A percentile compares a stretch with the other conserved stretches of the same genome.
Conservation (phyloP, 257 asterid species). For the Gentiana straminea region DNA sequence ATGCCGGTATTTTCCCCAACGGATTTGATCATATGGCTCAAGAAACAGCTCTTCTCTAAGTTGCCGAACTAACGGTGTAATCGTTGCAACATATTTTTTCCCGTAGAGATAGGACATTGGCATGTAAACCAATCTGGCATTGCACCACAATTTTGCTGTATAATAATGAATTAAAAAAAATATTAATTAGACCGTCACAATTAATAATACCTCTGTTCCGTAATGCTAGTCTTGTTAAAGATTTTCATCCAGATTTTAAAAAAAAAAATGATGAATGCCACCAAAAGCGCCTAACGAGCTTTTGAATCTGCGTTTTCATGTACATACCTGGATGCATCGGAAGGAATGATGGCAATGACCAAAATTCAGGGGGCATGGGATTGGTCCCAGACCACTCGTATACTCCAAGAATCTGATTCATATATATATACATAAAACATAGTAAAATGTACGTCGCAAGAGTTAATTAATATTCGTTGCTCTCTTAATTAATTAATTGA, state of each 20-base stretch:
- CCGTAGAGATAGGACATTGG: background rate
- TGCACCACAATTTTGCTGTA: too few species aligned
- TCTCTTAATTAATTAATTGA: too few species aligned
- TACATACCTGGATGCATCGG: slow-evolving; percentile 19
- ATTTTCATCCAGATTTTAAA: background rate
- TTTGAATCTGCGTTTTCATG: background rate
- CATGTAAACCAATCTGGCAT: too few species aligned
- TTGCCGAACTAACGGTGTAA: background rate
- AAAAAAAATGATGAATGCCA: background rate
- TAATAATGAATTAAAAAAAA: too few species aligned
- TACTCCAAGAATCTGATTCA: background rate
- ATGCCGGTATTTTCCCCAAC: background rate
- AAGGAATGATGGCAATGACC: slow-evolving; percentile 17
- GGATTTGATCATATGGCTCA: background rate
- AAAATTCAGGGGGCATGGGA: slow-evolving; percentile 20
- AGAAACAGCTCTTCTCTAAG: background rate
- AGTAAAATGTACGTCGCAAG: background rate
- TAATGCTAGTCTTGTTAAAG: background rate
- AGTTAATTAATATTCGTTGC: background rate
- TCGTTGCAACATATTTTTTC: background rate
- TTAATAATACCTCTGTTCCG: too few species aligned
- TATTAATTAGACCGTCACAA: too few species aligned
- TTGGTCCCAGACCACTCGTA: slow-evolving; percentile 10
- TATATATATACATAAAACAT: background rate
- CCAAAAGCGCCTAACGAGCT: too few species aligned